Base-by-base conservation (phyloP, 352 stramenopile genomes). In the Blastocystis sp. region DNA sequence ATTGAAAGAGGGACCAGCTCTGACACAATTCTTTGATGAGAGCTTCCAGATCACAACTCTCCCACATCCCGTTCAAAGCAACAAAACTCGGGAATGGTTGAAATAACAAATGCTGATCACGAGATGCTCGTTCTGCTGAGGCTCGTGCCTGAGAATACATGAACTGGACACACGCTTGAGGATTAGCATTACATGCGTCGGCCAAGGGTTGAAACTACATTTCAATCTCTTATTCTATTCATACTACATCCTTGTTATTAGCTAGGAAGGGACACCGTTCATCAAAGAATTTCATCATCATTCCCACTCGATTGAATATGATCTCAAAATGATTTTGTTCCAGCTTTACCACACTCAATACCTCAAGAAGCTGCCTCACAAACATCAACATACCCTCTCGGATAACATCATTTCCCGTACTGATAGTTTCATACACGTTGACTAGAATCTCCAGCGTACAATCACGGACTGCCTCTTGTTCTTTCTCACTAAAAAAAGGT, bases 241-340 rank as follows among this genome's bases (percentile, higher is more conserved):
- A 9, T 24, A 84, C 73, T n/a, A 84, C 48, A 11, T 66, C 54
- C 6, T 37, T n/a, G 27, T 66, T 48, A 57, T 84, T 62, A 22
- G 73, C 19, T 6, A 84, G 42, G 27, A 84, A 66, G 3, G 73
- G 73, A 64, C 73, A 84, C 9, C 59, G 51, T n/a, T 30, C 27
- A 24, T 62, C 37, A 11, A 84, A 42, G 19, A 84, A 24, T 17
- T 48, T 35, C 42, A 84, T 62, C 11, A 84, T 19, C 5, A 22
- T 19, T 19, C 35, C 9, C 3, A n/a, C 42, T 24, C 51, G 51
- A 37, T 30, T 5, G 0, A 53, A 60, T 17, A 84, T 6, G 5
- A n/a, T 35, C 2, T 84, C n/a, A 44, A 66, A 69, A 19, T 84
- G 48, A 15, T 0, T 13, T 1, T 33, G 5, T 13, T 22, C 4